Evolutionary conservation across 2,329 filamentous ascomycete genomes (phyloP).

Genomic region (Chaetomium strumarium): DNA sequence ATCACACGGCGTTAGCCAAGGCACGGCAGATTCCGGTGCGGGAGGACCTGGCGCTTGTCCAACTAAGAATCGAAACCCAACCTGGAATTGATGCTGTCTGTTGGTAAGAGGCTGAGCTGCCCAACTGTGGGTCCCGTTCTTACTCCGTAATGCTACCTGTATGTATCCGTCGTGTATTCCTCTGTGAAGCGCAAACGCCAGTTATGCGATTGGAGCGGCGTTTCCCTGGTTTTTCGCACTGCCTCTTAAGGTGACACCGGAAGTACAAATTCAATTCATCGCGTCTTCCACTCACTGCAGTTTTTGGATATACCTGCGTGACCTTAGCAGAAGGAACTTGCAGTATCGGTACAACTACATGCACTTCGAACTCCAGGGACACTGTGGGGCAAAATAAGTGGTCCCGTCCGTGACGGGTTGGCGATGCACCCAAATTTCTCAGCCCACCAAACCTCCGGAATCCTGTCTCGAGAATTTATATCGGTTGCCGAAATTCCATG

Average conservation of each 20-base stretch:
- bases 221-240: too few species aligned
- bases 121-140: background rate
- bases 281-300: too few species aligned
- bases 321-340: too few species aligned
- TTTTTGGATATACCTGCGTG: too few species aligned
- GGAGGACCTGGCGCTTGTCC: background rate
- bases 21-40: background rate
- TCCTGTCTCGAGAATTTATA: slow-evolving; percentile 17
- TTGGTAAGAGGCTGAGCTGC: slow-evolving; percentile 5
- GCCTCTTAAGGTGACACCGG: too few species aligned
- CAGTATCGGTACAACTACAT: too few species aligned
- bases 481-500: slow-evolving; percentile 10
- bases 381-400: background rate
- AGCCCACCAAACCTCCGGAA: slow-evolving; percentile 14
- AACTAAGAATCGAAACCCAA: background rate
- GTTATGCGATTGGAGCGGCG: background rate
- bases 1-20: slow-evolving; percentile 9
- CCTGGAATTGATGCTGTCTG: background rate
- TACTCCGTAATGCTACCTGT: background rate
- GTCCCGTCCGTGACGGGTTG: slow-evolving; percentile 4
- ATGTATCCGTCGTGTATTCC: too few species aligned
- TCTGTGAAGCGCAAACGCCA: background rate
- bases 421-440: slow-evolving; percentile 6
- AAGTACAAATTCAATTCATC: too few species aligned
- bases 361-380: too few species aligned